Evolutionary conservation across 345 rosid genomes (phyloP), one percentile per base, ranked within the genome.

Genomic region (Capsella bursapastoris): DNA sequence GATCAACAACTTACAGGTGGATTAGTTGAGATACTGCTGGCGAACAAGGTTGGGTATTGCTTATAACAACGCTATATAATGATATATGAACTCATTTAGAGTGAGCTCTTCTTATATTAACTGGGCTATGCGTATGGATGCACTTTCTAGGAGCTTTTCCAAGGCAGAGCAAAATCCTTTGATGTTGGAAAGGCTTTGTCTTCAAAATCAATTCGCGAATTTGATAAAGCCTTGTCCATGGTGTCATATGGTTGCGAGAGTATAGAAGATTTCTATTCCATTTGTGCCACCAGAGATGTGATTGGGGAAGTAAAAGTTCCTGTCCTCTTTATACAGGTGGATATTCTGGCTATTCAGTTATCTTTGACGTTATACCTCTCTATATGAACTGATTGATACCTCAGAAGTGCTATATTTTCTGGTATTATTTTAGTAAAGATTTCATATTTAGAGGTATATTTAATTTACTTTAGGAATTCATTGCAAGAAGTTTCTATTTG

Each of bases 221-320:
- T 94, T 82, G 98, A 94, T 15, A 73, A 83, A 70, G 95, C 96
- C 79, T 82, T 94, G 79, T 91, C 98, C 64, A 91, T 94, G 96
- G 86, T 88, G 44, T 71, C 95, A 31, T 83, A 87, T 77, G 98
- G 97, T 57, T 91, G 83, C 81, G 87, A 85, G 74, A 82, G 83
- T 66, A 38, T 94, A 57, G 91, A 88, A 77, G 91, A 91, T 50
- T 91, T 90, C 83, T 94, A 94, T 81, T 84, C 85, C 18, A 79
- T 84, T 65, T 87, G 88, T 61, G 91, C 96, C 76, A 89, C 97
- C 11, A 82, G 86, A 50, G 77, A 69, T 73, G 76, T 85, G 66
- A 86, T 90, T 75, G 88, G 87, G 76, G 80, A 89, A 72, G 83
- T 94, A 68, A 91, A 91, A 88, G 79, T 94, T 83, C 98, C 98